Base-by-base conservation (phyloP, 441 rosid genomes). In the Populus hybrid region DNA sequence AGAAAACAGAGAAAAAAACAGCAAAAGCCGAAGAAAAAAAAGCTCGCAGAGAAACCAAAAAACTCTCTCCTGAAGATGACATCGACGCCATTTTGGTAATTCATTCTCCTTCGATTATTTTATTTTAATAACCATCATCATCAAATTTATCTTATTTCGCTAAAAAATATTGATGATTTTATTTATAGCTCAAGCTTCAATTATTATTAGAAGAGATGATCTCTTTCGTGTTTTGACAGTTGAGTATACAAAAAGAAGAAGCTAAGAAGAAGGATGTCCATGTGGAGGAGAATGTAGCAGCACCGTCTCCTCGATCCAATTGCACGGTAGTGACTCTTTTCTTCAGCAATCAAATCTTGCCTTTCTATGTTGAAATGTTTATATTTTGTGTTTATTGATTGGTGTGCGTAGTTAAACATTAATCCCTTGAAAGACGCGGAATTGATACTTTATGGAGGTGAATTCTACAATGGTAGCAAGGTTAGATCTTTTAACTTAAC, bases 211-310 rank as follows among this genome's bases (percentile, higher is more conserved):
- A 67, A 67, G 35, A 16, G 5, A 16, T 70, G 63, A 64, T 70
- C 8, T 72, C 34, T 23, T 26, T 9, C 69, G 75, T 73, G 69
- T 23, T 75, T 75, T 72, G 66, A 11, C 88, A 95, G 99, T 80
- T 89, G 80, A 91, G 83, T 78, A 93, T 93, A 72, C 95, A 94
- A 78, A 95, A 89, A 72, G 97, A 92, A 75, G 97, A 95, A 77
- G 97, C 99, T 26, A 93, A 92, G 93, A 95, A 95, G 93, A 91
- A 90, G 88, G 97, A 95, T 74, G 95, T 95, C 10, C 97, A 86
- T 42, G 85, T 94, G 21, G 99, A 95, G 79, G 98, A 94, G 38
- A 95, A 92, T 80, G 97, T 92, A 5, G 87, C 93, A 9, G 92
- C 95, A 46, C 97, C 98, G 20, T 94, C 98, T 79, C 97, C 89